These are phyloP conservation scores for Platismatia glauca DNA, from an alignment of 495 filamentous ascomycete species.

Conservation along the genomic window DNA sequence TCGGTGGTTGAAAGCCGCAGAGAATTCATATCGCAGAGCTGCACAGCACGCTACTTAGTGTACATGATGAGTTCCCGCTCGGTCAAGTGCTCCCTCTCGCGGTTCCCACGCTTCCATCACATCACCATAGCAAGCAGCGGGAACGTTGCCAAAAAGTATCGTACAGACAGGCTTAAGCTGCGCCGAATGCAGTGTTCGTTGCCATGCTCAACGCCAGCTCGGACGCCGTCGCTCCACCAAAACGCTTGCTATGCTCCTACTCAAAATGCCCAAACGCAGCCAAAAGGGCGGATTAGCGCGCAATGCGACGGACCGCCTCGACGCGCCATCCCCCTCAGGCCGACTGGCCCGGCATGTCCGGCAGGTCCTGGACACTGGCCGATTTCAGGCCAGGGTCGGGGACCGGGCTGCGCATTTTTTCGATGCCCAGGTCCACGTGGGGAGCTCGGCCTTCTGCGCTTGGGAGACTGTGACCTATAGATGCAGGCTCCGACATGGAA, in stretches of 20 bases:
- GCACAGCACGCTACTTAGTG: neutral
- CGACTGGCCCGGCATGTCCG: neutral
- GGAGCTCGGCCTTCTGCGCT: neutral
- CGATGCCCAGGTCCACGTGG: conserved; percentile 7
- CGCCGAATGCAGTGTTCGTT: neutral
- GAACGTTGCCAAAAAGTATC: neutral
- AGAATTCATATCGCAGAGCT: neutral
- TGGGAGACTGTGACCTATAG: neutral
- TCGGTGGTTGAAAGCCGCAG: neutral
- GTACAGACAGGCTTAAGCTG: neutral
- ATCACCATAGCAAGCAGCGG: neutral
- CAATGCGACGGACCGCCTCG: neutral
- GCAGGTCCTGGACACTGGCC: neutral
- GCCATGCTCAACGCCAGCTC: neutral
- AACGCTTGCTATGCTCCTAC: neutral
- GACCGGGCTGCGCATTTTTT: conserved; percentile 6
- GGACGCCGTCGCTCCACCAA: neutral
- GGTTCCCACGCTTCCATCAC: neutral
- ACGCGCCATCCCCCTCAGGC: neutral
- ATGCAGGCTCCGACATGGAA: neutral
- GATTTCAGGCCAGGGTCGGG: conserved; percentile 1
- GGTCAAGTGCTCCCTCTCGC: neutral
- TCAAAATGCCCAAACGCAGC: neutral
- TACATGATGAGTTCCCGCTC: neutral
- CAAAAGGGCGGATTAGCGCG: neutral